Evolutionary conservation across 1,284 basidiomycete genomes (phyloP).

Genomic region (Peniophora sp.): DNA sequence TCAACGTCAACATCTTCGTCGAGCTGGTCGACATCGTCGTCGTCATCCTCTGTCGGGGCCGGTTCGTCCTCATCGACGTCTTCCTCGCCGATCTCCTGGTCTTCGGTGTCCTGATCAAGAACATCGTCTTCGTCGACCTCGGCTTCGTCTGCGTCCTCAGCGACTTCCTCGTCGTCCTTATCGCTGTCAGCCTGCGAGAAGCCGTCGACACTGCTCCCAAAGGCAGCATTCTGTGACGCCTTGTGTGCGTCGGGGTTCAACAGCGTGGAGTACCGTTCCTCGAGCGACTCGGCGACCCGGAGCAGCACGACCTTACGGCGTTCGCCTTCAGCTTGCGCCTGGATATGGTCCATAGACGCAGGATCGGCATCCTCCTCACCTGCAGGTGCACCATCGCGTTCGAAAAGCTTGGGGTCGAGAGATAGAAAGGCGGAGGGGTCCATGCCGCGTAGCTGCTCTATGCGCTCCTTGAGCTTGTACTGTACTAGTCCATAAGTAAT

Average conservation of each 20-base stretch:
- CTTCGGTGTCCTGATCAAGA: not conserved
- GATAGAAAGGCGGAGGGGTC: conserved; percentile 61
- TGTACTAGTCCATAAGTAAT: no score
- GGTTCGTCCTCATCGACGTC: conserved; percentile 4
- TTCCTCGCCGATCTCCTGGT: conserved; percentile 6
- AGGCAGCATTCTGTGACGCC: conserved; percentile 13
- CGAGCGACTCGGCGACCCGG: conserved; percentile 51
- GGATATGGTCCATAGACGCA: not conserved
- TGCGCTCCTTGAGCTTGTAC: conserved; percentile 83
- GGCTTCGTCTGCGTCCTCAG: conserved; percentile 15
- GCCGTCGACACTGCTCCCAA: conserved; percentile 6
- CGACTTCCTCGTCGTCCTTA: not conserved
- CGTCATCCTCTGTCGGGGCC: conserved; percentile 7
- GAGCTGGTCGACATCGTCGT: conserved; percentile 5
- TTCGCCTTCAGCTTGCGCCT: conserved; percentile 48
- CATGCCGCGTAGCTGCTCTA: conserved; percentile 75
- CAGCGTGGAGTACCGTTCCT: conserved; percentile 61
- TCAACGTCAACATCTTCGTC: conserved; percentile 7
- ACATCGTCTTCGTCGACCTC: conserved; percentile 4
- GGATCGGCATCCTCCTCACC: not conserved
- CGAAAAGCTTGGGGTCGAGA: conserved; percentile 24
- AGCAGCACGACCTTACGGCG: conserved; percentile 64
- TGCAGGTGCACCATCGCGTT: conserved; percentile 17
- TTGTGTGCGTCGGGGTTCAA: conserved; percentile 53
- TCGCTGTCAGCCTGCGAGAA: not conserved